A percentile compares a stretch with the other conserved stretches of the same genome.
Conservation (phyloP, 2,329 filamentous ascomycete species). For the Diaporthe amygdali region DNA sequence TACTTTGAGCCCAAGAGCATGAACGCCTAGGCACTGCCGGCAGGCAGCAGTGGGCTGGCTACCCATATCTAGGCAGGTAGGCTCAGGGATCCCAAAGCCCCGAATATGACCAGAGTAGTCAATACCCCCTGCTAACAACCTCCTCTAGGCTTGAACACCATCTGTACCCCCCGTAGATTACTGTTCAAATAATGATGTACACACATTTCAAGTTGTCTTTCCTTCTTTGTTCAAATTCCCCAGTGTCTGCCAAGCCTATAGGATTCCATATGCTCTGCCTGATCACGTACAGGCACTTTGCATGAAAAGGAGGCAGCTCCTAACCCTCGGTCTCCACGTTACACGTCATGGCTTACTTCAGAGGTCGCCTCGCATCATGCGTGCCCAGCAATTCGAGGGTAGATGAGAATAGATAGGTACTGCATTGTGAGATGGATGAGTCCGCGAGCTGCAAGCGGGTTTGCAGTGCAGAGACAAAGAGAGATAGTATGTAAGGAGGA, state of each 20-base stretch:
- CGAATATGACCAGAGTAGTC: no score
- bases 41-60: slow-evolving; percentile 2
- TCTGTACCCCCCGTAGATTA: no score
- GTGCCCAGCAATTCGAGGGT: background rate
- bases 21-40: background rate
- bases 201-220: no score
- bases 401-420: background rate
- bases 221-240: no score
- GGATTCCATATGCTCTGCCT: no score
- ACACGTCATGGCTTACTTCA: slow-evolving; percentile 5
- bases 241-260: no score
- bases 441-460: background rate
- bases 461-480: background rate
- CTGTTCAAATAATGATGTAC: no score
- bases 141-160: background rate
- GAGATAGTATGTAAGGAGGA: background rate
- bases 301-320: background rate
- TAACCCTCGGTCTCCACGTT: slow-evolving; percentile 10
- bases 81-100: no score
- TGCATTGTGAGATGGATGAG: background rate
- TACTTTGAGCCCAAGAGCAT: background rate
- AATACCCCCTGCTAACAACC: background rate
- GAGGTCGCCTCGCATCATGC: background rate
- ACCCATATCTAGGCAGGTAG: no score
- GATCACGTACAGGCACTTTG: background rate